Percentiles rank a stretch among this genome's conserved stretches.
Evolutionary conservation across 352 stramenopile genomes (phyloP).

Genomic region (Phytophthora sansomeana): DNA sequence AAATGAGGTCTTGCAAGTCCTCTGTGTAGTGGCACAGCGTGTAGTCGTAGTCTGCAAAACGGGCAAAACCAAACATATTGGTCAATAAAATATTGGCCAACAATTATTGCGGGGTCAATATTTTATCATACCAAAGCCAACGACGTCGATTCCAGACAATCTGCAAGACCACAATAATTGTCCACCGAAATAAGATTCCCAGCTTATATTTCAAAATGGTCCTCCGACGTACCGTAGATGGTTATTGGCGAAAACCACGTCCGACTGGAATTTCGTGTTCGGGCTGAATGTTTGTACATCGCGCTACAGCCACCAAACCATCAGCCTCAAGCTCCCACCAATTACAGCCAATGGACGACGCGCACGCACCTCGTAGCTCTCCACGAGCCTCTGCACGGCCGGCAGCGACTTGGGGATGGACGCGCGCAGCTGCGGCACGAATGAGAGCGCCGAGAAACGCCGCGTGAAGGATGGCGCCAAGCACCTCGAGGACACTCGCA

Average conservation of each 20-base stretch:
- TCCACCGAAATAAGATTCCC: neutral
- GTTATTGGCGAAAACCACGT: slow-evolving; percentile 83
- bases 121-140: slow-evolving; percentile 61
- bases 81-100: neutral
- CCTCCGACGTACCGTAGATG: slow-evolving; percentile 51
- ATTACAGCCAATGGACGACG: neutral
- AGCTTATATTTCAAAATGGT: slow-evolving; percentile 6
- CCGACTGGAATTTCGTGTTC: slow-evolving; percentile 46
- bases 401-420: slow-evolving; percentile 52
- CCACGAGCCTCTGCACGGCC: slow-evolving; percentile 52
- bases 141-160: slow-evolving; percentile 73
- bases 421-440: slow-evolving; percentile 58
- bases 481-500: slow-evolving; percentile 13
- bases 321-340: neutral
- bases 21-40: slow-evolving; percentile 94
- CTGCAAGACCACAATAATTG: slow-evolving; percentile 23
- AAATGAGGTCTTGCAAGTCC: slow-evolving; percentile 93
- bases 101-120: slow-evolving; percentile 9
- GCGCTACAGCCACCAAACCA: slow-evolving; percentile 28
- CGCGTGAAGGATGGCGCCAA: slow-evolving; percentile 31
- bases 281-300: slow-evolving; percentile 54
- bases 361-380: slow-evolving; percentile 51
- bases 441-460: slow-evolving; percentile 47
- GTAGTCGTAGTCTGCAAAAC: slow-evolving; percentile 93
- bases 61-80: too few relatives aligned